Percentiles rank a stretch among this genome's conserved stretches.
Conservation (phyloP, 768 basidiomycete species). For the Naganishia randhawae region DNA sequence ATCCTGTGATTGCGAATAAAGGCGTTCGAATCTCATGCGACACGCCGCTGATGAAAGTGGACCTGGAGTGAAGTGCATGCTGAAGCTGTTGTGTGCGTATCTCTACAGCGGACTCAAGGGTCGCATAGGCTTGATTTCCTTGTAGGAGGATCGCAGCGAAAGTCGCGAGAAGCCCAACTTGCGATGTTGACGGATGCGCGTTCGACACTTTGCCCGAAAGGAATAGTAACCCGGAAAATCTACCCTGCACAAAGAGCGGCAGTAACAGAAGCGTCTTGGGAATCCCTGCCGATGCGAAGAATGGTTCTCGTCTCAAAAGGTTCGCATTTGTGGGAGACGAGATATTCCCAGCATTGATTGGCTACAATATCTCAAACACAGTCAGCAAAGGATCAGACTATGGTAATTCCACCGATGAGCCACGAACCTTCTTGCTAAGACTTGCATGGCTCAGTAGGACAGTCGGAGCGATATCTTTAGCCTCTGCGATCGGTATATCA, state of each 20-base stretch:
- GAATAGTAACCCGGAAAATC: conserved; percentile 26
- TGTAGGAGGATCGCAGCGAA: conserved; percentile 27
- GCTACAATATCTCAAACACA: background rate
- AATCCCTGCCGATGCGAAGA: conserved; percentile 5
- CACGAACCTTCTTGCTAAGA: conserved; percentile 12
- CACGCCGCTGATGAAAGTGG: conserved; percentile 30
- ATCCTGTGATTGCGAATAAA: conserved; percentile 35
- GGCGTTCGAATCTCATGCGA: conserved; percentile 46
- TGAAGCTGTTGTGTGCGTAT: conserved; percentile 27
- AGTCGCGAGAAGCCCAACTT: conserved; percentile 17
- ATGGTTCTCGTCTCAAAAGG: conserved; percentile 23
- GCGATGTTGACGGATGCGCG: conserved; percentile 12
- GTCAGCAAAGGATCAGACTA: background rate
- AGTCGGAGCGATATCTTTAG: conserved; percentile 18
- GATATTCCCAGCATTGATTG: background rate
- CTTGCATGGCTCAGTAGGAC: conserved; percentile 8
- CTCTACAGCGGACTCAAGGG: conserved; percentile 21
- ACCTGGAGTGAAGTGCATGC: conserved; percentile 21
- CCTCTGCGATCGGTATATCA: conserved; percentile 18
- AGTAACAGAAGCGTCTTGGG: conserved; percentile 7
- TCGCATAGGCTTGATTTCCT: conserved; percentile 11
- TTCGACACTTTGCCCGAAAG: conserved; percentile 11
- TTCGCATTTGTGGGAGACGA: background rate
- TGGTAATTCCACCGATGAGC: background rate
- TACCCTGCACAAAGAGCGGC: conserved; percentile 26